phyloP scores from a whole-genome alignment of 1,284 basidiomycete species.

The Cryptococcus deneoformans region DNA sequence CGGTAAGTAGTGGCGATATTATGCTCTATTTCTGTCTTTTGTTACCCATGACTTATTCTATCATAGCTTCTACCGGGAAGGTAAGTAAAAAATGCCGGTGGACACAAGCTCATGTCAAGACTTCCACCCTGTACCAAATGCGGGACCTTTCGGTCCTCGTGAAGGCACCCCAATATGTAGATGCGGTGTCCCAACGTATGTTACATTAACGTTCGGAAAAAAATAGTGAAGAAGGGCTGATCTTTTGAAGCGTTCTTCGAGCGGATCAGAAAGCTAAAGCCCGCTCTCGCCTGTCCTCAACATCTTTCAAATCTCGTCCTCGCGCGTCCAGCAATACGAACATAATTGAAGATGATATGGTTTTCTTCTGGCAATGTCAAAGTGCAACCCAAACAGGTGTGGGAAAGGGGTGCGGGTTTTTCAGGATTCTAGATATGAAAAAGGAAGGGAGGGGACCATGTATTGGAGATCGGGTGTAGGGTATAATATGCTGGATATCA shows the following conservation, averaged over 20 bases:
- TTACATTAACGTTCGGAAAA: not conserved
- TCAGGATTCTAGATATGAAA: slow-evolving; percentile 72
- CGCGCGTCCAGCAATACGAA: not conserved
- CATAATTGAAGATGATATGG: slow-evolving; percentile 46
- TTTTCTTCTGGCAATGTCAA: slow-evolving; percentile 86
- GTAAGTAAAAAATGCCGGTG: slow-evolving; percentile 14
- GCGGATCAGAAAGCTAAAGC: slow-evolving; percentile 51
- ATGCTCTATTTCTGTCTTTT: not conserved
- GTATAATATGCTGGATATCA: slow-evolving; percentile 10
- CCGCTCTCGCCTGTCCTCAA: slow-evolving; percentile 16
- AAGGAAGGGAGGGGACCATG: slow-evolving; percentile 62
- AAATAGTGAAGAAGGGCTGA: not conserved
- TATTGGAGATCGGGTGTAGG: slow-evolving; percentile 19
- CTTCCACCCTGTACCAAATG: slow-evolving; percentile 59
- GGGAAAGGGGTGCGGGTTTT: slow-evolving; percentile 77
- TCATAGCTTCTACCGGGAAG: slow-evolving; percentile 32
- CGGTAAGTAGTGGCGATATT: slow-evolving; percentile 41
- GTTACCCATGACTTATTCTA: no score
- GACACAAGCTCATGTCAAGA: slow-evolving; percentile 56
- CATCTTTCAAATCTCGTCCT: not conserved
- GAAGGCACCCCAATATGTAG: slow-evolving; percentile 59
- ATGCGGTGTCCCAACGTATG: slow-evolving; percentile 68
- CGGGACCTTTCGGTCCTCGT: slow-evolving; percentile 21
- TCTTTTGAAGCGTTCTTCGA: slow-evolving; percentile 36
- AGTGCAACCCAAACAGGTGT: slow-evolving; percentile 71